Evolutionary conservation across 2,329 filamentous ascomycete genomes (phyloP), one percentile per base, ranked within the genome.

Genomic region (Fusarium praegraminearum): DNA sequence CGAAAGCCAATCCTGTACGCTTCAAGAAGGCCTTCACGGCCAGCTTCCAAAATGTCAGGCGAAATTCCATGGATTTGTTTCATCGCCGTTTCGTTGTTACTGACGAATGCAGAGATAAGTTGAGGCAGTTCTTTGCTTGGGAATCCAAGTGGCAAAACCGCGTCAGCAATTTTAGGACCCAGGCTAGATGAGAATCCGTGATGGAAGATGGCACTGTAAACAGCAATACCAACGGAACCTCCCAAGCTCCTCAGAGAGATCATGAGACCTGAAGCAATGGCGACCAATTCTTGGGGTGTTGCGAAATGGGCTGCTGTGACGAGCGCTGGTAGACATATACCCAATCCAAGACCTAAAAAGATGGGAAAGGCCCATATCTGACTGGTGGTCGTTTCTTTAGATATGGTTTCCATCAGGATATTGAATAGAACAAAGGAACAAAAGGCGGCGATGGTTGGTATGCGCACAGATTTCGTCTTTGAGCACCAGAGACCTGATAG

Each of bases 291-390:
- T 24, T 24, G 43, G 1, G 57, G 43, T 2, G 57, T 57, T 24
- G 50, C 52, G 20, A 60, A 57, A 28, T 61, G 53, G 10, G 53
- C 57, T 18, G 40, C 43, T 33, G 57, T 60, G 24, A 60, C 55
- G 5, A 60, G 11, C 1, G 52, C 28, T 10, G 57, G 41, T 6
- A 60, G 30, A 16, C 57, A 46, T 6, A 58, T 33, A 3, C 57
- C 57, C 7, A 58, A 7, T 7, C 57, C 53, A 7, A 43, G 13
- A 9, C 52, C 57, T 1, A 57, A 5, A 13, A 20, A 26, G 2
- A 50, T 20, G 1, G 43, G 43, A 1, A 43, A 61, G 7, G 13
- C 12, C 53, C 53, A 61, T 3, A 61, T 9, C 3, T 57, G 51
- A 5, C 16, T 13, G 2, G 22, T 5, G 3, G 52, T 45, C 1